These are phyloP conservation scores for Vickermania ingenoplastis DNA, from an alignment of 208 protist genomes.

Conservation along the genomic window DNA sequence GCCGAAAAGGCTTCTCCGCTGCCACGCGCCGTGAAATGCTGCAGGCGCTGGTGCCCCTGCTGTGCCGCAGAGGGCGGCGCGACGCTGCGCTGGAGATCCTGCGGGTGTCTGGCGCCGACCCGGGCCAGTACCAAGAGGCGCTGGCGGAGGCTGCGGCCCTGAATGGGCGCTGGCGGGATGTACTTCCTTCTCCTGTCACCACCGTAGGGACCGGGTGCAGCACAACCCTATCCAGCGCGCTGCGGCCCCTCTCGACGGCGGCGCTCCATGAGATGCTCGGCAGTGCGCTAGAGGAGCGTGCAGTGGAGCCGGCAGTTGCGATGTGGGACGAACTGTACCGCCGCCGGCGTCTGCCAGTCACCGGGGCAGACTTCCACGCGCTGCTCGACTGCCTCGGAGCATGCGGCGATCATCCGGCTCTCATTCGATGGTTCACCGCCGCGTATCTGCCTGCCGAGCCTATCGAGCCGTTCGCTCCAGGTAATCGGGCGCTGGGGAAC, in stretches of 20 bases:
- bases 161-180: slow-evolving; percentile 29
- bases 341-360: slow-evolving; percentile 3
- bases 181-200: background rate
- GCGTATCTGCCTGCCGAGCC: slow-evolving; percentile 17
- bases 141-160: slow-evolving; percentile 72
- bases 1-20: slow-evolving; percentile 30
- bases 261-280: background rate
- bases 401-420: slow-evolving; percentile 17
- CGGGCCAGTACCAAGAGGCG: slow-evolving; percentile 17
- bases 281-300: background rate
- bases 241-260: background rate
- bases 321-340: background rate
- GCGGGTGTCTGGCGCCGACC: slow-evolving; percentile 9
- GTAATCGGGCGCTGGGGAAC: background rate
- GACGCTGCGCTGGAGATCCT: slow-evolving; percentile 27
- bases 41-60: slow-evolving; percentile 39
- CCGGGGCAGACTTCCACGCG: slow-evolving; percentile 33
- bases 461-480: background rate
- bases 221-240: too few species aligned
- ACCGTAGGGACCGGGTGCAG: too few species aligned
- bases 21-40: slow-evolving; percentile 63
- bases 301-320: background rate
- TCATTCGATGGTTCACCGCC: slow-evolving; percentile 27
- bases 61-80: slow-evolving; percentile 35
- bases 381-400: slow-evolving; percentile 46